Conservation (phyloP, 371 early-diverging fungal genomes). For the Mortierella sp. region DNA sequence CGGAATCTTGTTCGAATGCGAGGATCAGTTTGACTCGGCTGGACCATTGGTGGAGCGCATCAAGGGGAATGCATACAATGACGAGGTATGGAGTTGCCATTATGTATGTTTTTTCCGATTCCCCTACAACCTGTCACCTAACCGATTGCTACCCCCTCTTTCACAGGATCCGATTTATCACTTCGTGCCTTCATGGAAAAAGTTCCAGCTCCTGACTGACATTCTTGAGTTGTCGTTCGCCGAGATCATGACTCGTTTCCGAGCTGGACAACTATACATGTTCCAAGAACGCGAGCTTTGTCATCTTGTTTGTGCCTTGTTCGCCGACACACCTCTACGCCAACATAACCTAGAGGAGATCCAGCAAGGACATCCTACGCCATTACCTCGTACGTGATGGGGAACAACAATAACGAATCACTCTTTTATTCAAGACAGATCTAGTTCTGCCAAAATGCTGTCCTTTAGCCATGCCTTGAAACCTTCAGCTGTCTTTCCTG, state of each 20-base stretch:
- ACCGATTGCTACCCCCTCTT: neutral
- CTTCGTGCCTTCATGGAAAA: slow-evolving; percentile 63
- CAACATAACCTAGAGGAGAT: slow-evolving; percentile 74
- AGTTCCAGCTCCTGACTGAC: slow-evolving; percentile 68
- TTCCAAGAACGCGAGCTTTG: slow-evolving; percentile 69
- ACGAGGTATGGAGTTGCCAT: slow-evolving; percentile 23
- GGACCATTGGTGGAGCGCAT: slow-evolving; percentile 55
- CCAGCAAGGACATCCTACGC: slow-evolving; percentile 42
- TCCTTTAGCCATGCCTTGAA: slow-evolving; percentile 32
- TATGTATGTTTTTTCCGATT: no score
- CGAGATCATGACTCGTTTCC: slow-evolving; percentile 73
- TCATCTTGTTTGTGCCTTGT: slow-evolving; percentile 70
- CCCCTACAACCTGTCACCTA: no score
- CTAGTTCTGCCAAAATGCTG: slow-evolving; percentile 24
- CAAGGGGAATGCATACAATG: slow-evolving; percentile 48
- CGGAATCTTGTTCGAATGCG: slow-evolving; percentile 63
- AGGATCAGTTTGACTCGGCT: slow-evolving; percentile 61
- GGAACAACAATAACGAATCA: no score
- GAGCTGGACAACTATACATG: slow-evolving; percentile 63
- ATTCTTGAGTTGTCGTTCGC: slow-evolving; percentile 76
- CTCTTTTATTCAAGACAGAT: slow-evolving; percentile 5
- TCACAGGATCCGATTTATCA: slow-evolving; percentile 50
- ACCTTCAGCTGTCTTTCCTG: slow-evolving; percentile 15
- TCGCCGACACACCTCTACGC: slow-evolving; percentile 77
- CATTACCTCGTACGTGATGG: neutral